phyloP scores from a whole-genome alignment of 2,329 filamentous ascomycete species.

The Alternaria sp. region DNA sequence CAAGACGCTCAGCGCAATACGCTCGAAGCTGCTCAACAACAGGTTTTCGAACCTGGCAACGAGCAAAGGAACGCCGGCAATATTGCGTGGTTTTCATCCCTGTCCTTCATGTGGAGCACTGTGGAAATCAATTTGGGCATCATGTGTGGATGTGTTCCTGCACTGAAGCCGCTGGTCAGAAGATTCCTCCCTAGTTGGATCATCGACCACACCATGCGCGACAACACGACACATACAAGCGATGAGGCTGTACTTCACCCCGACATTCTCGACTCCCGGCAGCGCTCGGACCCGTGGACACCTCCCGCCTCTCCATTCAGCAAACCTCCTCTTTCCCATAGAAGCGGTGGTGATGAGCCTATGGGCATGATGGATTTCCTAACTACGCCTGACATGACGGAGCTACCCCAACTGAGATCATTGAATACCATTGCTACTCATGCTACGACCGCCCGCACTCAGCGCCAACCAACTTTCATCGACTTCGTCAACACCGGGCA shows the following conservation, averaged over 20 bases:
- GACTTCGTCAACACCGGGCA: constrained; percentile 75
- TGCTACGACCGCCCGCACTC: constrained; percentile 37
- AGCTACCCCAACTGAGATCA: constrained; percentile 47
- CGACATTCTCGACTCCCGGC: constrained; percentile 34
- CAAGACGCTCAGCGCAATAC: constrained; percentile 70
- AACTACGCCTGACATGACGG: constrained; percentile 57
- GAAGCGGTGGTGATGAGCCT: constrained; percentile 34
- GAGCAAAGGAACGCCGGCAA: constrained; percentile 57
- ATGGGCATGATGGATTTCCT: constrained; percentile 64
- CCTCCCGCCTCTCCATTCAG: constrained; percentile 37
- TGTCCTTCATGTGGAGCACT: constrained; percentile 92
- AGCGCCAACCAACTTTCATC: constrained; percentile 65
- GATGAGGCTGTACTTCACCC: constrained; percentile 41
- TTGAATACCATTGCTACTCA: constrained; percentile 48
- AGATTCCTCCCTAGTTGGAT: constrained; percentile 66
- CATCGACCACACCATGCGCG: constrained; percentile 55
- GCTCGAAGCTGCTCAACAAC: constrained; percentile 53
- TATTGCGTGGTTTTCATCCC: constrained; percentile 75
- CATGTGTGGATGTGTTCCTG: constrained; percentile 90
- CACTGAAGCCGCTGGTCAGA: constrained; percentile 83
- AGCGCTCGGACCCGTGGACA: constrained; percentile 32
- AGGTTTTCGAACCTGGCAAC: constrained; percentile 34
- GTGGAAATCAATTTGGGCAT: constrained; percentile 92
- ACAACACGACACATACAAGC: constrained; percentile 40
- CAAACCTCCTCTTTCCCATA: constrained; percentile 34